Evolutionary conservation across 2,329 filamentous ascomycete genomes (phyloP).

Genomic region (Elsinoe batatas): DNA sequence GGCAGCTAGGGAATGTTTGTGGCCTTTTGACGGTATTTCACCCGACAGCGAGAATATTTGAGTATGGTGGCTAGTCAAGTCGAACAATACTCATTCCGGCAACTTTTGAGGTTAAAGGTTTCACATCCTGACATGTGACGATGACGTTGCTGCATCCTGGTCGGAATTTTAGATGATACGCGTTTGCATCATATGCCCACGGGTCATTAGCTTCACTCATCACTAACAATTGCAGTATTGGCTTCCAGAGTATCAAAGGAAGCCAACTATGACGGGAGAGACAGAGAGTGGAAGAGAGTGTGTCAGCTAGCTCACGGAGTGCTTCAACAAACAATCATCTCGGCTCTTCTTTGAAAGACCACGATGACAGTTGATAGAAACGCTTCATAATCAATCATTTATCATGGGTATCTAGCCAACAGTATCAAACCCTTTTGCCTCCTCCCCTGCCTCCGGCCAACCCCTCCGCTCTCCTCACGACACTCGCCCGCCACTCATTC

Average conservation of each 20-base stretch:
- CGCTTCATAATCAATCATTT: neutral
- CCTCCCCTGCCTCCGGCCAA: neutral
- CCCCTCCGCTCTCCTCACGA: conserved; percentile 17
- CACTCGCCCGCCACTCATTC: conserved; percentile 26
- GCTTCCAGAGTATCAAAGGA: too few relatives aligned
- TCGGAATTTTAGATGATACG: neutral
- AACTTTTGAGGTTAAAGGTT: neutral
- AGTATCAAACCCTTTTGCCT: neutral
- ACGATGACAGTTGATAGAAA: neutral
- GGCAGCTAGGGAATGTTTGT: conserved; percentile 56
- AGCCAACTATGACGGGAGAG: too few relatives aligned
- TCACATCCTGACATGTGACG: conserved; percentile 3
- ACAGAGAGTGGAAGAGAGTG: too few relatives aligned
- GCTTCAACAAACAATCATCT: too few relatives aligned
- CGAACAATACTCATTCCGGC: neutral
- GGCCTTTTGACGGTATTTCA: neutral
- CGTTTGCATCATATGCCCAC: too few relatives aligned
- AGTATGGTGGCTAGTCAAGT: neutral
- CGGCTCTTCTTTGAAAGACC: too few relatives aligned
- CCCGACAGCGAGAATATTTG: neutral
- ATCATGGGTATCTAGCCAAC: conserved; percentile 7
- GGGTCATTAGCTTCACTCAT: too few relatives aligned
- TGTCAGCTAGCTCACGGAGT: too few relatives aligned
- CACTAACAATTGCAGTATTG: too few relatives aligned
- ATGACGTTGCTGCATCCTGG: neutral